Percentiles rank a stretch among this genome's conserved stretches.
Conservation (phyloP, 768 basidiomycete species). For the Boletellus sp. region DNA sequence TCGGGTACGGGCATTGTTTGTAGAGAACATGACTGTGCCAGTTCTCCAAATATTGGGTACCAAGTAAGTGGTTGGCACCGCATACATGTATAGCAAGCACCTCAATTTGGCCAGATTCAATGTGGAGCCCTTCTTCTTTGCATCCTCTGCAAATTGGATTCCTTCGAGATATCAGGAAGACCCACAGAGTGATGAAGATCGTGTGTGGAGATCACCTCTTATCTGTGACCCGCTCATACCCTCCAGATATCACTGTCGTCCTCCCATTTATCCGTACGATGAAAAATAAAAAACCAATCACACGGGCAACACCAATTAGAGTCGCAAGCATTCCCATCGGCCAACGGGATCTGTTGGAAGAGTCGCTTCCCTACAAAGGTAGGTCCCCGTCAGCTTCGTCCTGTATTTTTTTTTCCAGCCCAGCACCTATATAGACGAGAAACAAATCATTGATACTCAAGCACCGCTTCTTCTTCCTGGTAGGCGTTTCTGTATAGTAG, state of each 20-base stretch:
- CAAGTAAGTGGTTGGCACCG: conserved; percentile 35
- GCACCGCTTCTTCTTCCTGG: conserved; percentile 40
- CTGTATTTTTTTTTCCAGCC: not conserved
- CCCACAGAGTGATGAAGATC: conserved; percentile 40
- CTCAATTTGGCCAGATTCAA: conserved; percentile 38
- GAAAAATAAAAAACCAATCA: conserved; percentile 26
- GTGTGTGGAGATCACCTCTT: conserved; percentile 40
- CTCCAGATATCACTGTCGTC: conserved; percentile 52
- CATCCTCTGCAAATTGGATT: conserved; percentile 63
- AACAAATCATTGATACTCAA: conserved; percentile 48
- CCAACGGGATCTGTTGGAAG: not conserved
- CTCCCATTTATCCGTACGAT: conserved; percentile 49
- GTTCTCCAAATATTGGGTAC: conserved; percentile 57
- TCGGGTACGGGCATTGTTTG: conserved; percentile 48
- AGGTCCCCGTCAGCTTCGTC: not conserved
- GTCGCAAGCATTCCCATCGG: not conserved
- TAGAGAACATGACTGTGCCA: conserved; percentile 48
- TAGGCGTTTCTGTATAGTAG: conserved; percentile 12
- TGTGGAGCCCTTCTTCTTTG: conserved; percentile 65
- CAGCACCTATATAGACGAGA: conserved; percentile 11
- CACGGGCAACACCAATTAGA: conserved; percentile 10
- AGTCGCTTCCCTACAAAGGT: conserved; percentile 17
- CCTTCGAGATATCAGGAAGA: conserved; percentile 63
- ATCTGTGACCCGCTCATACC: conserved; percentile 2
- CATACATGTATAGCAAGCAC: not conserved